Evolutionary conservation across 208 protist genomes (phyloP).

Genomic region (Naegleria gruberi): DNA sequence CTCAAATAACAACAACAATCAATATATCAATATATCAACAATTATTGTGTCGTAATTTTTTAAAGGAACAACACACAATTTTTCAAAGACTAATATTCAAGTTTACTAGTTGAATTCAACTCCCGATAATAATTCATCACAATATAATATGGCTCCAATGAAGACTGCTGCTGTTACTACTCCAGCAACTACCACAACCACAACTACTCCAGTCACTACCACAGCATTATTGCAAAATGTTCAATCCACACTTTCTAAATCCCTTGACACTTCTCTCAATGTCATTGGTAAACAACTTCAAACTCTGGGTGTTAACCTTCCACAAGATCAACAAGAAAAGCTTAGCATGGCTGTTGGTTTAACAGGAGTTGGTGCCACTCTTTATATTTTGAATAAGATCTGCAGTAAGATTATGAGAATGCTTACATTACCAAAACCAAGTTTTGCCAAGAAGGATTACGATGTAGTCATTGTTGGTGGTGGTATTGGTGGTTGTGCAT

Average conservation of each 20-base stretch:
- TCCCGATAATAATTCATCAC: no score
- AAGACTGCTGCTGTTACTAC: neutral
- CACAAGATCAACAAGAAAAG: neutral
- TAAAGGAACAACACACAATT: no score
- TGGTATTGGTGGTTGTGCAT: constrained; percentile 7
- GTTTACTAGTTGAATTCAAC: no score
- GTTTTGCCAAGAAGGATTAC: neutral
- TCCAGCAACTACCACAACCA: neutral
- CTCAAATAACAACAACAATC: no score
- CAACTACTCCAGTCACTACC: no score
- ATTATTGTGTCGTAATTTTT: no score
- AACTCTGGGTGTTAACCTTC: neutral
- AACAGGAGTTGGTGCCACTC: neutral
- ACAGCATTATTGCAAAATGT: neutral
- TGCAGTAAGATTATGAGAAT: neutral
- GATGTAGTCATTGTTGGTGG: constrained; percentile 16
- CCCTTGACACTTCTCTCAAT: neutral
- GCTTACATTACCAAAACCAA: neutral
- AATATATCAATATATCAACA: no score
- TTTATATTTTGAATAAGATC: neutral
- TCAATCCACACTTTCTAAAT: neutral
- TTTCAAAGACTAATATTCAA: no score
- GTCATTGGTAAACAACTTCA: neutral
- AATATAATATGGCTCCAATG: neutral
- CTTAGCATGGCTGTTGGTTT: neutral